Conservation (phyloP, 1,284 basidiomycete genomes). For the Sporisorium sorghi region DNA sequence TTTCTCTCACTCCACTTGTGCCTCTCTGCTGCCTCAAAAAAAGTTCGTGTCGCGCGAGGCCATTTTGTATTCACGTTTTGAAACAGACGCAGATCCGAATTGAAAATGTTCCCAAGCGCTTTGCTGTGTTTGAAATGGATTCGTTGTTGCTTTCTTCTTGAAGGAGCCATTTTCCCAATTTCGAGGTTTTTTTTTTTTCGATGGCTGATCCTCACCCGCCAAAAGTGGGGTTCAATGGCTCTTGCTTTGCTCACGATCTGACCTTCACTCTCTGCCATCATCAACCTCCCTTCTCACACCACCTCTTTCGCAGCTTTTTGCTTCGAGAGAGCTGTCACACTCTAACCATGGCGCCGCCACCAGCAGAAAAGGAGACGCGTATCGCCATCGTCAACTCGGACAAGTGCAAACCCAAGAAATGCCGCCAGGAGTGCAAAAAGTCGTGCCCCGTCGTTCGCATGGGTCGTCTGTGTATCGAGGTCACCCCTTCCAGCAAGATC, state of each 20-base stretch:
- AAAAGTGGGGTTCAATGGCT: conserved; percentile 15
- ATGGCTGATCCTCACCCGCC: conserved; percentile 1
- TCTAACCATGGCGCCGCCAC: conserved; percentile 53
- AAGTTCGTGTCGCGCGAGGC: conserved; percentile 6
- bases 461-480: conserved; percentile 67
- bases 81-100: conserved; percentile 15
- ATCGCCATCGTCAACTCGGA: conserved; percentile 69
- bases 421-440: conserved; percentile 69
- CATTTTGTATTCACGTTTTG: conserved; percentile 12
- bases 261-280: conserved; percentile 14
- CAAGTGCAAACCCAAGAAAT: conserved; percentile 69
- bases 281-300: conserved; percentile 5
- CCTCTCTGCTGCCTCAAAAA: neutral
- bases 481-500: conserved; percentile 64
- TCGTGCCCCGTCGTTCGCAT: conserved; percentile 68
- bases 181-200: conserved; percentile 3
- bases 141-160: conserved; percentile 11
- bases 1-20: neutral
- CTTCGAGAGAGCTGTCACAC: neutral
- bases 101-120: conserved; percentile 9
- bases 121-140: conserved; percentile 2
- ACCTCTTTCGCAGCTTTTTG: conserved; percentile 7
- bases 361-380: conserved; percentile 64
- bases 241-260: no score
- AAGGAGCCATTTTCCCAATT: no score